Evolutionary conservation across 306 rosid genomes (phyloP), one percentile per base, ranked within the genome.

Genomic region (Boehmeria nivea): DNA sequence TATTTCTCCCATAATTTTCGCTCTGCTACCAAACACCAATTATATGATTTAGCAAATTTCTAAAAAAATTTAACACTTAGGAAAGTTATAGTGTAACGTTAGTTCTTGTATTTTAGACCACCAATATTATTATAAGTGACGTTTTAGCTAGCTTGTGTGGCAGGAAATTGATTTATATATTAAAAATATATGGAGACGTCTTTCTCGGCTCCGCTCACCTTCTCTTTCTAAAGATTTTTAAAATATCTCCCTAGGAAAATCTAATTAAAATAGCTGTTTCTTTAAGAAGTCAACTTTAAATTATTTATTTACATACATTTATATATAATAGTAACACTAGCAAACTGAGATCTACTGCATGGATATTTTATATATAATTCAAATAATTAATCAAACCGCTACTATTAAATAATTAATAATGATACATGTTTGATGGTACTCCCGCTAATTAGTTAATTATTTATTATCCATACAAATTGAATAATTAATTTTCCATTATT

Each of bases 321-420:
- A 16, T 27, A 15, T 51, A 15, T 3, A 51, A 31, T 27, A 13
- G 16, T 48, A 4, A 24, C 8, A 12, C 31, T 31, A 21, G 33
- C n/a, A 48, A 25, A 26, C 43, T 19, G 26, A 54, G 44, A 54
- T 54, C 43, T 17, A 34, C n/a, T 18, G 8, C 23, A 18, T 17
- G 59, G 44, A 34, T 54, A 31, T 54, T 8, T 4, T 31, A 54
- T 31, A 54, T 54, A 4, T 19, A 54, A 51, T 25, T 27, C 39
- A 23, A 49, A 51, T 51, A 16, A 51, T 51, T 9, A 28, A 51
- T 19, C 14, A 17, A 26, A 6, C 38, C 23, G 57, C 22, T 6
- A 51, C 12, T 31, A 31, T 31, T 31, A n/a, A 16, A 10, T 27
- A 26, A 51, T 51, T 8, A 23, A 48, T 48, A 5, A 15, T 10